Conservation (phyloP, 306 rosid genomes). For the Amphicarpaea edgeworthii region DNA sequence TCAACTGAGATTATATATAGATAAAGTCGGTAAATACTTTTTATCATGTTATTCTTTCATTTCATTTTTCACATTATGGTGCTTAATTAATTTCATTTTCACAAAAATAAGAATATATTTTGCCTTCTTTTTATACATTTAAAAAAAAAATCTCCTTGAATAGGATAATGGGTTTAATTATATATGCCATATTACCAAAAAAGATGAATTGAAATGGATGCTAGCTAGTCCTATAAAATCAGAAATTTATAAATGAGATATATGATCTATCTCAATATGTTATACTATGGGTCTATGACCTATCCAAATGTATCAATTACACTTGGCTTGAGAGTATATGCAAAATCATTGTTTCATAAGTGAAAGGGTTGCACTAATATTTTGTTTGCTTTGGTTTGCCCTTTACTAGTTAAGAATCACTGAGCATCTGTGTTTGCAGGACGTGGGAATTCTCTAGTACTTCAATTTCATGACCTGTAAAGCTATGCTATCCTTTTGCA, state of each 20-base stretch:
- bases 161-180: too few species aligned
- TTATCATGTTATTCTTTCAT: too few species aligned
- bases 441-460: constrained; percentile 91
- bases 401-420: constrained; percentile 7
- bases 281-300: background rate
- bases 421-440: constrained; percentile 49
- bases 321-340: constrained; percentile 23
- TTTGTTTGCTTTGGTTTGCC: background rate
- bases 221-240: too few species aligned
- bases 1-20: too few species aligned
- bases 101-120: background rate
- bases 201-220: too few species aligned
- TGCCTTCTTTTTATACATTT: too few species aligned
- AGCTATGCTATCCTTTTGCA: background rate
- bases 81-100: background rate
- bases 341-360: background rate
- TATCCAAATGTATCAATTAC: background rate
- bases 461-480: background rate
- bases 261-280: background rate
- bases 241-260: constrained; percentile 10
- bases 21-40: too few species aligned
- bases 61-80: too few species aligned
- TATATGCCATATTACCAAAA: too few species aligned
- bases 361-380: background rate
- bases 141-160: background rate